Evolutionary conservation across 257 asterid species (phyloP).

Genomic region (Gentiana straminea): DNA sequence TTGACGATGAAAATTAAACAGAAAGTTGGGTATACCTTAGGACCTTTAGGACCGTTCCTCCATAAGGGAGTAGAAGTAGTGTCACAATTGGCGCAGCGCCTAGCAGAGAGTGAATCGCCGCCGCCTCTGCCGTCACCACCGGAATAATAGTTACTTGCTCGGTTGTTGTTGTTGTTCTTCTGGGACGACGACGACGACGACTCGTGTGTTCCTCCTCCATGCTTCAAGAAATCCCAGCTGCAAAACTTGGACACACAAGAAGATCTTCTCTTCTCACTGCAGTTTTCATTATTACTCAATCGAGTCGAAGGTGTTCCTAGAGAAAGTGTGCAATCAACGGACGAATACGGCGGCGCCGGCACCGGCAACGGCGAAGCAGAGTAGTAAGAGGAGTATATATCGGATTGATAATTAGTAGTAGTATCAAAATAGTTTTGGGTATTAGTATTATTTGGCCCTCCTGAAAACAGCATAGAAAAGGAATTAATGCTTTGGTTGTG

Average conservation of each 20-base stretch:
- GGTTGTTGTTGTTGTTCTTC: slow-evolving; percentile 33
- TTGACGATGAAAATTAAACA: too few species aligned
- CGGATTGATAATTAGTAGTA: slow-evolving; percentile 18
- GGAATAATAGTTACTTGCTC: slow-evolving; percentile 9
- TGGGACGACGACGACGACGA: slow-evolving; percentile 12
- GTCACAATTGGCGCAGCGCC: slow-evolving; percentile 96
- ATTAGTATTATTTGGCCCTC: too few species aligned
- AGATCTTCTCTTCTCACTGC: slow-evolving; percentile 37
- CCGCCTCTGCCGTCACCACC: slow-evolving; percentile 19
- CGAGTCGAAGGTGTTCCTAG: slow-evolving; percentile 90
- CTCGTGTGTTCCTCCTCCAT: slow-evolving; percentile 13
- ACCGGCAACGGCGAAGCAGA: slow-evolving; percentile 18
- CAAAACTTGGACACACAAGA: slow-evolving; percentile 56
- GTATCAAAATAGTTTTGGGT: slow-evolving; percentile 12
- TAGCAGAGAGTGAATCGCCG: slow-evolving; percentile 44
- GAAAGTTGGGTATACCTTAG: slow-evolving; percentile 7
- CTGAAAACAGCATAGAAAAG: slow-evolving; percentile 55
- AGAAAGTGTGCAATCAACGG: slow-evolving; percentile 92
- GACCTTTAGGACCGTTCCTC: slow-evolving; percentile 63
- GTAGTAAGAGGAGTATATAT: slow-evolving; percentile 35
- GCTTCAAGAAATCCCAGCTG: slow-evolving; percentile 54
- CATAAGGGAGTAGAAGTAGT: slow-evolving; percentile 95
- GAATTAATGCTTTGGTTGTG: slow-evolving; percentile 36
- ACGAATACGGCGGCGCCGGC: slow-evolving; percentile 15
- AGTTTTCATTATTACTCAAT: slow-evolving; percentile 7